phyloP scores from a whole-genome alignment of 129 eudicot species.

The Arctium minus region DNA sequence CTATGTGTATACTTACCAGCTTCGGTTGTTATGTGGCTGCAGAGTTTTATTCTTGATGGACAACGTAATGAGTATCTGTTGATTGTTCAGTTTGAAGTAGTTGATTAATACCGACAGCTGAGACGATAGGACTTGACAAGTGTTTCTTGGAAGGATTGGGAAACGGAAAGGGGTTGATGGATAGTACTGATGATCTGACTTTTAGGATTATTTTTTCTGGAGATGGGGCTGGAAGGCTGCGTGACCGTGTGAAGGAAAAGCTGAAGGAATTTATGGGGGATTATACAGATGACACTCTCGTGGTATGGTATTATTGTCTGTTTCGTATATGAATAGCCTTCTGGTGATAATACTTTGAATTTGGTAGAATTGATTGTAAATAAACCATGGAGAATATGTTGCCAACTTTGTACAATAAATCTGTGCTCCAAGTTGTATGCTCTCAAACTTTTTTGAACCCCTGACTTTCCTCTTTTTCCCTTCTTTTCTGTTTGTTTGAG shows the following conservation, averaged over 20 bases:
- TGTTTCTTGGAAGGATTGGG: background rate
- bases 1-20: background rate
- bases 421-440: background rate
- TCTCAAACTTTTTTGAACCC: background rate
- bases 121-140: background rate
- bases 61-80: conserved; percentile 3
- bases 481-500: background rate
- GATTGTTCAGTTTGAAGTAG: conserved; percentile 22
- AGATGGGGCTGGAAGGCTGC: conserved; percentile 69
- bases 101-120: background rate
- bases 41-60: conserved; percentile 7
- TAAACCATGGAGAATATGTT: background rate
- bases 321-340: background rate
- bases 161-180: conserved; percentile 24
- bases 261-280: conserved; percentile 91
- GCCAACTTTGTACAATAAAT: background rate
- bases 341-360: background rate
- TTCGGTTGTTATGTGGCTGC: conserved; percentile 7
- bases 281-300: conserved; percentile 90
- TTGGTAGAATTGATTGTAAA: conserved; percentile 18
- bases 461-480: background rate
- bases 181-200: conserved; percentile 50
- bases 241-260: conserved; percentile 56
- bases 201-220: conserved; percentile 53
- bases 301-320: conserved; percentile 22